Evolutionary conservation across 148 eudicot genomes (phyloP), one percentile per base, ranked within the genome.

Genomic region (Linanthus parryae): DNA sequence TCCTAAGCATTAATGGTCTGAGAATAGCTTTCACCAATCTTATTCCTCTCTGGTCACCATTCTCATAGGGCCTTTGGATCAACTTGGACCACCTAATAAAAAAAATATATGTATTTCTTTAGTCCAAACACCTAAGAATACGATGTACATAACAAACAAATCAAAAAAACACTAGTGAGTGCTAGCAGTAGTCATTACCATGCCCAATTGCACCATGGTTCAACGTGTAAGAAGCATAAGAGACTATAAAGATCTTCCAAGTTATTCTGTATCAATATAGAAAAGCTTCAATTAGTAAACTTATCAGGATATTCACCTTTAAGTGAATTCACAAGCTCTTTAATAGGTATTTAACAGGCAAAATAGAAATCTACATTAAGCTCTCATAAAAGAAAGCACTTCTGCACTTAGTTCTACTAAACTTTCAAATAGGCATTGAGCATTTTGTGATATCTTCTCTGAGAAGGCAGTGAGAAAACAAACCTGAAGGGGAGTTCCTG

Each of bases 131-230:
- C n/a, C n/a, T n/a, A n/a, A n/a, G n/a, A n/a, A n/a, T n/a, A n/a
- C n/a, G n/a, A n/a, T n/a, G n/a, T n/a, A n/a, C n/a, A n/a, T n/a
- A n/a, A n/a, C n/a, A n/a, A 16, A 24, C 1, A 54, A 39, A 12
- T 44, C 1, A 8, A 21, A 28, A 43, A 57, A 43, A 43, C 15
- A n/a, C n/a, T n/a, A n/a, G n/a, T n/a, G n/a, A n/a, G n/a, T n/a
- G n/a, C n/a, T n/a, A n/a, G n/a, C n/a, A 34, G 10, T 11, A 4
- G 16, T 42, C 12, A 76, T 25, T 82, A 82, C 88, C 88, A 82
- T 35, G 75, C 65, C 81, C 81, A 82, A 61, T 75, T 78, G 64
- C 88, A 75, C 88, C 88, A 82, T 42, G 88, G 88, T 70, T 82
- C 81, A 19, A 82, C 81, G 63, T 75, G 83, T 69, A 82, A 67